These are phyloP conservation scores for Gaeumannomyces sp. DNA, from an alignment of 2,329 filamentous ascomycete species.

Conservation along the genomic window DNA sequence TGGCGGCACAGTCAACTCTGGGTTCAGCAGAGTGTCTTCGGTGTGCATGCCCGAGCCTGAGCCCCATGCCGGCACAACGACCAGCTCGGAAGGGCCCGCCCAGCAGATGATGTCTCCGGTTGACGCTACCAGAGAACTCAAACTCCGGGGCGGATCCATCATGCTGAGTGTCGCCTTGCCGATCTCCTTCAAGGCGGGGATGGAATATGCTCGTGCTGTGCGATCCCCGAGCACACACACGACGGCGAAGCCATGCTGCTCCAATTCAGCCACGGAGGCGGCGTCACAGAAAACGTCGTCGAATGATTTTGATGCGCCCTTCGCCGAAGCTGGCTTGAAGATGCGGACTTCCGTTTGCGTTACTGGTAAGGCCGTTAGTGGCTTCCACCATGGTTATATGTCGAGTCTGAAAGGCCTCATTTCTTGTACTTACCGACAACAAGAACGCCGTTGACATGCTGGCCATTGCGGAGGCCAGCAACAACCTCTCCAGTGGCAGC, in stretches of 20 bases:
- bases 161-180: slow-evolving; percentile 59
- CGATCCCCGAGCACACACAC: slow-evolving; percentile 82
- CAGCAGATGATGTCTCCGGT: slow-evolving; percentile 82
- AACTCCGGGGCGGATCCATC: slow-evolving; percentile 67
- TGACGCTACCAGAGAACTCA: slow-evolving; percentile 63
- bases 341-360: slow-evolving; percentile 72
- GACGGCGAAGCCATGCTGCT: slow-evolving; percentile 70
- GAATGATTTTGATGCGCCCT: slow-evolving; percentile 89
- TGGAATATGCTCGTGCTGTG: slow-evolving; percentile 69
- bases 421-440: slow-evolving; percentile 54
- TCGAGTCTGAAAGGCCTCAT: no score
- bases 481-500: slow-evolving; percentile 69
- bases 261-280: slow-evolving; percentile 68
- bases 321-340: slow-evolving; percentile 76
- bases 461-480: slow-evolving; percentile 67
- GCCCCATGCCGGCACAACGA: slow-evolving; percentile 79
- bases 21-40: slow-evolving; percentile 74
- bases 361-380: slow-evolving; percentile 35
- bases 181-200: slow-evolving; percentile 86
- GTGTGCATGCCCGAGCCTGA: slow-evolving; percentile 57
- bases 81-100: slow-evolving; percentile 81
- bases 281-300: slow-evolving; percentile 77
- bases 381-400: neutral
- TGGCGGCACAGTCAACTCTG: slow-evolving; percentile 63
- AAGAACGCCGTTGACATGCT: slow-evolving; percentile 71